Percentiles rank a stretch among this genome's conserved stretches.
These are phyloP conservation scores for Epichloe brachyelytri DNA, from an alignment of 2,329 filamentous ascomycete genomes.

Conservation along the genomic window DNA sequence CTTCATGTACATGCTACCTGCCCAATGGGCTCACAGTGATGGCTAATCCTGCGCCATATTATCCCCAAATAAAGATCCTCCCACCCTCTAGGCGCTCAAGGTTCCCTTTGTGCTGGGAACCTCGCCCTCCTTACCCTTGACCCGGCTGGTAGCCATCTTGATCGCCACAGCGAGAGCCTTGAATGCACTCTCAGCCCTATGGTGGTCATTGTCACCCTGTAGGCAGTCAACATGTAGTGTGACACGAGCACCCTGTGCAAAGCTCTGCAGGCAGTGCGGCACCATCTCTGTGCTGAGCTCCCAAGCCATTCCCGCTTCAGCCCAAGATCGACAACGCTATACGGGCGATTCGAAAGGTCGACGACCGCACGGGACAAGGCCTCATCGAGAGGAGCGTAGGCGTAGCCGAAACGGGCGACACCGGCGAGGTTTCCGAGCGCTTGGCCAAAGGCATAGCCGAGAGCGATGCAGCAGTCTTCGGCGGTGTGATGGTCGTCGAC, in stretches of 20 bases:
- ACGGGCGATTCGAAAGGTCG: slow-evolving; percentile 88
- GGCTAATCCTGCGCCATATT: background rate
- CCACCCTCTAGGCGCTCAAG: slow-evolving; percentile 42
- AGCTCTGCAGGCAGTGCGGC: slow-evolving; percentile 87
- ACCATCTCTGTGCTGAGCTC: slow-evolving; percentile 94
- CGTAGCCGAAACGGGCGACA: slow-evolving; percentile 79
- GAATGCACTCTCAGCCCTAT: slow-evolving; percentile 90
- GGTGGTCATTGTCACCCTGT: slow-evolving; percentile 87
- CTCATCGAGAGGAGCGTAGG: slow-evolving; percentile 90
- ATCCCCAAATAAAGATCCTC: slow-evolving; percentile 2
- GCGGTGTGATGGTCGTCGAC: slow-evolving; percentile 98
- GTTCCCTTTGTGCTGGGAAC: slow-evolving; percentile 95
- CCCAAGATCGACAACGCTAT: slow-evolving; percentile 68
- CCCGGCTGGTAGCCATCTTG: slow-evolving; percentile 58
- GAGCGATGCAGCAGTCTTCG: slow-evolving; percentile 86
- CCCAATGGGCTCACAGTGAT: too few species aligned
- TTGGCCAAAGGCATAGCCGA: slow-evolving; percentile 71
- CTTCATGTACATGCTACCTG: too few species aligned
- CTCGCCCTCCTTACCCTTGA: slow-evolving; percentile 76
- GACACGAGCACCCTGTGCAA: slow-evolving; percentile 76
- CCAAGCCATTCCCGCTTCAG: slow-evolving; percentile 88
- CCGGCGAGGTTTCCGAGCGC: slow-evolving; percentile 69
- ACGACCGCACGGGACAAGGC: slow-evolving; percentile 87
- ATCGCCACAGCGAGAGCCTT: slow-evolving; percentile 89
- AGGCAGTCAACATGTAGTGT: slow-evolving; percentile 95